Evolutionary conservation across 1,284 basidiomycete genomes (phyloP).

Genomic region (Ustilago lituana): DNA sequence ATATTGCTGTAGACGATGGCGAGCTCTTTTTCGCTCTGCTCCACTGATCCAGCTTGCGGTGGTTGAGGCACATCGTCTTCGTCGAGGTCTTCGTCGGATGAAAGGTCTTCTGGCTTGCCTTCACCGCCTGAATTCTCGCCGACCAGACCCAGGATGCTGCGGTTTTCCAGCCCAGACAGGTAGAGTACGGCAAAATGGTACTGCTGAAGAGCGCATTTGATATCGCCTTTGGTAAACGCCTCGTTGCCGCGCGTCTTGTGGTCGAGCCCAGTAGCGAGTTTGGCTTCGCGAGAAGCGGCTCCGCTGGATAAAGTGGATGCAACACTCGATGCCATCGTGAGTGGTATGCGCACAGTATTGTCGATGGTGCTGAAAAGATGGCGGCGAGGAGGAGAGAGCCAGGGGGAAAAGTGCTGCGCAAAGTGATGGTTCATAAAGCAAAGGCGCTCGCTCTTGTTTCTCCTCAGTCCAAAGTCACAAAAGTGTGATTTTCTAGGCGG

Average conservation of each 20-base stretch:
- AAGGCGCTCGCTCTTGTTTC: too few relatives aligned
- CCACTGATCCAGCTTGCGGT: background rate
- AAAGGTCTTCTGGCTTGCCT: conserved; percentile 17
- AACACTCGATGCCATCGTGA: too few relatives aligned
- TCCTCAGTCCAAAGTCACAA: too few relatives aligned
- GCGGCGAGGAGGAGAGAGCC: too few relatives aligned
- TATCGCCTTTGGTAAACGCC: conserved; percentile 11
- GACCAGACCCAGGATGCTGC: conserved; percentile 20
- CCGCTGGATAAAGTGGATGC: background rate
- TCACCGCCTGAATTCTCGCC: conserved; percentile 19
- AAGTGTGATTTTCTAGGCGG: too few relatives aligned
- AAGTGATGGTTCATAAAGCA: conserved; percentile 4
- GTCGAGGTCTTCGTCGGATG: conserved; percentile 15
- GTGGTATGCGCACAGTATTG: too few relatives aligned
- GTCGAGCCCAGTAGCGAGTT: conserved; percentile 10
- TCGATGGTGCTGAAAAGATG: background rate
- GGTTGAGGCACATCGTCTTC: too few relatives aligned
- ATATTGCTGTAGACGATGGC: conserved; percentile 29
- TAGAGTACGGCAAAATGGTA: conserved; percentile 34
- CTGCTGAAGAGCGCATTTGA: conserved; percentile 8
- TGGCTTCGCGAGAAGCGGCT: background rate
- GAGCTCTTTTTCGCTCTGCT: conserved; percentile 13
- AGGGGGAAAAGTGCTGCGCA: conserved; percentile 7
- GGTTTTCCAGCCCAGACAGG: conserved; percentile 13
- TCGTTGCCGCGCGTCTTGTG: conserved; percentile 31